phyloP scores from a whole-genome alignment of 1,139 yeast genomes.

The Yamadazyma buinensis region DNA sequence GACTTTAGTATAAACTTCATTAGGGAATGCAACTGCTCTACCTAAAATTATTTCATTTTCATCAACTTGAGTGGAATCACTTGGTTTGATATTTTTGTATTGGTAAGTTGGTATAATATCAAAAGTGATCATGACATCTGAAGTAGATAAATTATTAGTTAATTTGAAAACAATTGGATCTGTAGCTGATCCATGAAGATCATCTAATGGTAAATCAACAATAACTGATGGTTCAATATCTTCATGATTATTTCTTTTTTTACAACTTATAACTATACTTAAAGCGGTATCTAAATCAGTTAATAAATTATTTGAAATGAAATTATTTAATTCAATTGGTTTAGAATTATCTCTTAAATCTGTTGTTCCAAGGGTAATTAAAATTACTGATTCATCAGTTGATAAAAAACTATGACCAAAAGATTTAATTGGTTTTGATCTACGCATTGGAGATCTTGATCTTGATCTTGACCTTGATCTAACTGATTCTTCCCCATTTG shows the following conservation, averaged over 20 bases:
- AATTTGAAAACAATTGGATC: constrained; percentile 82
- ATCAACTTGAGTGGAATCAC: constrained; percentile 7
- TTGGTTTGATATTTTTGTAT: constrained; percentile 18
- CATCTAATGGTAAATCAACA: constrained; percentile 82
- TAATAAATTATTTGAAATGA: constrained; percentile 67
- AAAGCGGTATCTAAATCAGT: constrained; percentile 89
- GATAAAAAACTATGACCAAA: constrained; percentile 80
- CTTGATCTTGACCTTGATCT: constrained; percentile 13
- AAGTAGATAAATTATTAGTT: constrained; percentile 42
- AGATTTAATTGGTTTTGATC: constrained; percentile 58
- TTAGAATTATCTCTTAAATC: constrained; percentile 60
- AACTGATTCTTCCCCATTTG: no score
- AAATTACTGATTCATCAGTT: constrained; percentile 60
- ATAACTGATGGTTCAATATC: constrained; percentile 61
- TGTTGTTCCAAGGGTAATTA: constrained; percentile 84
- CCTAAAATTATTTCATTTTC: constrained; percentile 63
- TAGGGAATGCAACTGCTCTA: constrained; percentile 77
- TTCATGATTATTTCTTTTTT: constrained; percentile 37
- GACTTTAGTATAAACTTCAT: constrained; percentile 61
- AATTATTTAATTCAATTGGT: constrained; percentile 70
- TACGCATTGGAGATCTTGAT: constrained; percentile 27
- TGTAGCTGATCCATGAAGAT: constrained; percentile 68
- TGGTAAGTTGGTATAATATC: constrained; percentile 93
- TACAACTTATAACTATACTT: constrained; percentile 66
- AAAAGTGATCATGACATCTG: constrained; percentile 64